Evolutionary conservation across 257 asterid species (phyloP).

Genomic region (Ligustrum vulgare): DNA sequence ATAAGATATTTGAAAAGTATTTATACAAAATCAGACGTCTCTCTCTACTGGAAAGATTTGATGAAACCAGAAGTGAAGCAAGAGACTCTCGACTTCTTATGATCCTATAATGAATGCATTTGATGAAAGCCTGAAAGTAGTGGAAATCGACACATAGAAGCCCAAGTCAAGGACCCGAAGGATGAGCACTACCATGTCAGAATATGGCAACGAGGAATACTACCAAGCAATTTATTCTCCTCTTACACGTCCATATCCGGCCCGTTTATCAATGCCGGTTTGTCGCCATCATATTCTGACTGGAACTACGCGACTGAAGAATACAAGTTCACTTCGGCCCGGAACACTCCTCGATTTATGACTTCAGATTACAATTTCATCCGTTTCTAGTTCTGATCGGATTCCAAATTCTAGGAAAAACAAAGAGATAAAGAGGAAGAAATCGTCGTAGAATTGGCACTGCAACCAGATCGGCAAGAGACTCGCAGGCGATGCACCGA

Average conservation of each 20-base stretch:
- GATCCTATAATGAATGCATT: slow-evolving; percentile 26
- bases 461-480: too few relatives aligned
- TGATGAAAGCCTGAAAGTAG: slow-evolving; percentile 52
- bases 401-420: too few relatives aligned
- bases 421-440: too few relatives aligned
- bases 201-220: slow-evolving; percentile 41
- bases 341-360: slow-evolving; percentile 66
- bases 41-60: slow-evolving; percentile 40
- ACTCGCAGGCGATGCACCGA: slow-evolving; percentile 69
- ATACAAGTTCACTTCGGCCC: slow-evolving; percentile 62
- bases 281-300: slow-evolving; percentile 45
- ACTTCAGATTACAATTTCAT: slow-evolving; percentile 21
- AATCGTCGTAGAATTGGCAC: too few relatives aligned
- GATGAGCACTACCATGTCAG: slow-evolving; percentile 32
- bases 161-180: slow-evolving; percentile 45
- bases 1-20: too few relatives aligned
- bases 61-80: slow-evolving; percentile 49
- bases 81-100: slow-evolving; percentile 36
- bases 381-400: too few relatives aligned
- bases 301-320: slow-evolving; percentile 58
- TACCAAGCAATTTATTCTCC: slow-evolving; percentile 37
- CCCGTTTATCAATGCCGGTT: slow-evolving; percentile 57
- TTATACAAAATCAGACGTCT: too few relatives aligned
- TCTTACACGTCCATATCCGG: slow-evolving; percentile 34
- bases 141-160: slow-evolving; percentile 50